A percentile compares a stretch with the other conserved stretches of the same genome.
Conservation (phyloP, 2,329 filamentous ascomycete genomes). For the Hypomyces rosellus region DNA sequence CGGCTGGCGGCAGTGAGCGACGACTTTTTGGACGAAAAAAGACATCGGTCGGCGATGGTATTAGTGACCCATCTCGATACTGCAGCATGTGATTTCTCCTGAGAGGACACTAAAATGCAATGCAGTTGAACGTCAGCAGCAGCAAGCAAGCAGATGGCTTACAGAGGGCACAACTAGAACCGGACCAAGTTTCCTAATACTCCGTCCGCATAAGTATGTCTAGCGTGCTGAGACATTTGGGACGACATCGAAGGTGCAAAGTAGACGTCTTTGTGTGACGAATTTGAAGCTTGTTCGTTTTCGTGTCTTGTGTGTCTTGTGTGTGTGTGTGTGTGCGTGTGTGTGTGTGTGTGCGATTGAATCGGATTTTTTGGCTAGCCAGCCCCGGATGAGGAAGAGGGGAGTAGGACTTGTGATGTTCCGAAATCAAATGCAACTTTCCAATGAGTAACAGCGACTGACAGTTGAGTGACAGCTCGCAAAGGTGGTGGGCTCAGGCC, state of each 20-base stretch:
- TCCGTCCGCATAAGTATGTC: constrained; percentile 5
- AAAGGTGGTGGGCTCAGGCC: not conserved
- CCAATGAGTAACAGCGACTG: no score
- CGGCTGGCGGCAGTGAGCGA: not conserved
- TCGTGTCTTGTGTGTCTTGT: no score
- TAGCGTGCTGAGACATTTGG: not conserved
- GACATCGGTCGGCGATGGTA: no score
- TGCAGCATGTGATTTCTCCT: not conserved
- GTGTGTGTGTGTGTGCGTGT: not conserved
- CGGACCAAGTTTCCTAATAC: not conserved
- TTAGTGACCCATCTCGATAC: no score
- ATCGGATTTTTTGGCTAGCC: no score
- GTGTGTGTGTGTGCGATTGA: not conserved
- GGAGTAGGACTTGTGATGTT: not conserved
- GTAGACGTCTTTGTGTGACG: no score
- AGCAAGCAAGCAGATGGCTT: no score
- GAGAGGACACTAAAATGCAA: not conserved
- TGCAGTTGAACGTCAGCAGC: constrained; percentile 2
- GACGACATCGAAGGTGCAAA: not conserved
- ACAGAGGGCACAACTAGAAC: not conserved
- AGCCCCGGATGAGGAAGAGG: no score
- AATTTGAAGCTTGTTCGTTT: no score
- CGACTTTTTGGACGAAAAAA: not conserved
- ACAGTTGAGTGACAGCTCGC: constrained; percentile 3
- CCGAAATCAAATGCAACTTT: no score